Base-by-base conservation (phyloP, 768 basidiomycete genomes). In the Pisolithus tinctorius region DNA sequence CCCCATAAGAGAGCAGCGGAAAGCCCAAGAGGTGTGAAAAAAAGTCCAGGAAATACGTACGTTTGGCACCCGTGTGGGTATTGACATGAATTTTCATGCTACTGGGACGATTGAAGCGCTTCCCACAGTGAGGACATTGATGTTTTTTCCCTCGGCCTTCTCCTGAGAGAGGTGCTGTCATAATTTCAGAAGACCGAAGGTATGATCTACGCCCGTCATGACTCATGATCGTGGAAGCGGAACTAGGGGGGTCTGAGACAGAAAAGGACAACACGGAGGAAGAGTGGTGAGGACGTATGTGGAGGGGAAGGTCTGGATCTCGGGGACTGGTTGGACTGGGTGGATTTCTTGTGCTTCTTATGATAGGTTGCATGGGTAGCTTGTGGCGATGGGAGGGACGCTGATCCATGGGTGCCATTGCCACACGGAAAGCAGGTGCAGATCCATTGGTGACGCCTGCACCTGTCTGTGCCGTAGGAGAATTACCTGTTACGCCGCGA, bases 61-160 rank as follows among this genome's bases (percentile, higher is more conserved):
- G 65, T 58, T 67, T 72, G 25, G 69, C 69, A 46, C 69, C 71
- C 50, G 69, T 71, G 58, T 71, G 69, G 20, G 71, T 72, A 55
- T 72, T 72, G 58, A 71, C 64, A 64, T 72, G 69, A 56, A 72
- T 71, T 56, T 69, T 71, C 56, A 72, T 64, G 50, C 72, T 73
- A 26, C 70, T 71, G 27, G 71, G 71, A 40, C 71, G 65, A 58
- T 70, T 71, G 66, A 72, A 72, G 43, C 72, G 69, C 64, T 72
- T 72, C 45, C 65, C 67, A 52, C 71, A 72, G 30, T 67, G 66
- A 7, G 66, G 65, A 45, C 71, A 72, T 29, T 66, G 63, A 47
- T 72, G 71, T 53, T 69, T 68, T 60, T 67, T 67, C 34, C 65
- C 65, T 50, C 65, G 58, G 6, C 65, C 65, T 57, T 67, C 65